Evolutionary conservation across 2,329 filamentous ascomycete genomes (phyloP).

Genomic region (Ophiostoma ips): DNA sequence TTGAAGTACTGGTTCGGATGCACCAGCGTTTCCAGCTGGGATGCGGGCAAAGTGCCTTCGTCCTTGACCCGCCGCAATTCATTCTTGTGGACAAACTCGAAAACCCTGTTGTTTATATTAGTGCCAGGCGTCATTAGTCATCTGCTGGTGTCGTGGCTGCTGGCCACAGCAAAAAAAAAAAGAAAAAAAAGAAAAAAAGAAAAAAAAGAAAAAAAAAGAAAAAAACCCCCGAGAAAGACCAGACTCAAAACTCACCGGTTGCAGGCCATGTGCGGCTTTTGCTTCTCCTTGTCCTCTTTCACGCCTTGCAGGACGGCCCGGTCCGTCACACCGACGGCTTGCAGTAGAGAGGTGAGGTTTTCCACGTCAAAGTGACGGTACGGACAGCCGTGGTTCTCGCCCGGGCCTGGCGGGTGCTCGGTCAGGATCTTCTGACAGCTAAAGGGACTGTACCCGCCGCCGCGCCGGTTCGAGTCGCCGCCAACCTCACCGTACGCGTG

Average conservation of each 20-base stretch:
- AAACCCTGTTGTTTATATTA: no score
- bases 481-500: constrained; percentile 92
- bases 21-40: constrained; percentile 84
- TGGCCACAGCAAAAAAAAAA: no score
- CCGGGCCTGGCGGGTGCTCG: constrained; percentile 72
- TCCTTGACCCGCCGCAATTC: constrained; percentile 68
- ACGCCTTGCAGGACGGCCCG: constrained; percentile 65
- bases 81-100: constrained; percentile 70
- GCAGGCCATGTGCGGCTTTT: constrained; percentile 88
- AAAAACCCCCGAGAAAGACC: no score
- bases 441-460: constrained; percentile 78
- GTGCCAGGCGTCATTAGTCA: background rate
- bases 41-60: constrained; percentile 53
- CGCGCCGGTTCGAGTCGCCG: constrained; percentile 74
- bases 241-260: constrained; percentile 52
- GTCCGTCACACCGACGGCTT: constrained; percentile 68
- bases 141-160: no score
- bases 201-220: no score
- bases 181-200: no score
- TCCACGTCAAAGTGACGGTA: constrained; percentile 86
- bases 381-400: constrained; percentile 89
- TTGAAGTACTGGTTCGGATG: constrained; percentile 99
- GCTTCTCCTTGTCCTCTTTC: constrained; percentile 75
- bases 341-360: constrained; percentile 64
- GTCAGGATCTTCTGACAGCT: constrained; percentile 92